Evolutionary conservation across 1,284 basidiomycete species (phyloP).

Genomic region (Ceratobasidium sp.): DNA sequence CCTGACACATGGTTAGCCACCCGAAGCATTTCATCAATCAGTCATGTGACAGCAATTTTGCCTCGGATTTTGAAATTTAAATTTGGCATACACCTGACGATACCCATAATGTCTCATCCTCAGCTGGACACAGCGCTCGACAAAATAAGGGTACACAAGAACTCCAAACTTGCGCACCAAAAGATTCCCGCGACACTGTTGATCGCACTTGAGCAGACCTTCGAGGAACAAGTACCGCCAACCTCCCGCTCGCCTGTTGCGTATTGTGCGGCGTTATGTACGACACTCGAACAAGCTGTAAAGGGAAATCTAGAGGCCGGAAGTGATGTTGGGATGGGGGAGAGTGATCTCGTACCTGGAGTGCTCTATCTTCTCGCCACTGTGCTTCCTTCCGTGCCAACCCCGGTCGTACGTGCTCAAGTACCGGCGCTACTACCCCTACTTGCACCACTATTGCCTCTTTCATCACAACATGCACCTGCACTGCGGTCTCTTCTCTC

Average conservation of each 20-base stretch:
- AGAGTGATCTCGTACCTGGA: slow-evolving; percentile 85
- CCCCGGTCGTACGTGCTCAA: slow-evolving; percentile 73
- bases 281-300: slow-evolving; percentile 76
- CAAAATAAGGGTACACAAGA: slow-evolving; percentile 89
- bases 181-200: slow-evolving; percentile 90
- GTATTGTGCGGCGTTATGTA: slow-evolving; percentile 87
- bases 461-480: slow-evolving; percentile 60
- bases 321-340: slow-evolving; percentile 62
- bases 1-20: neutral
- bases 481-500: slow-evolving; percentile 75
- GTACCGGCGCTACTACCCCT: slow-evolving; percentile 69
- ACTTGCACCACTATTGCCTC: slow-evolving; percentile 77
- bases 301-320: slow-evolving; percentile 56
- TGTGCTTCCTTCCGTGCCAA: slow-evolving; percentile 72
- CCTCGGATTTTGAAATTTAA: too few species aligned
- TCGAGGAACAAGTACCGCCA: slow-evolving; percentile 69
- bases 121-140: slow-evolving; percentile 59
- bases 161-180: slow-evolving; percentile 84
- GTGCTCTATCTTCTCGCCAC: slow-evolving; percentile 89
- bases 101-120: slow-evolving; percentile 5
- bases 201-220: slow-evolving; percentile 85
- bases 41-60: slow-evolving; percentile 34
- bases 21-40: too few species aligned
- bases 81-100: neutral
- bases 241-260: slow-evolving; percentile 77